Conservation (phyloP, 2,329 filamentous ascomycete genomes). For the Xylaria multiplex region DNA sequence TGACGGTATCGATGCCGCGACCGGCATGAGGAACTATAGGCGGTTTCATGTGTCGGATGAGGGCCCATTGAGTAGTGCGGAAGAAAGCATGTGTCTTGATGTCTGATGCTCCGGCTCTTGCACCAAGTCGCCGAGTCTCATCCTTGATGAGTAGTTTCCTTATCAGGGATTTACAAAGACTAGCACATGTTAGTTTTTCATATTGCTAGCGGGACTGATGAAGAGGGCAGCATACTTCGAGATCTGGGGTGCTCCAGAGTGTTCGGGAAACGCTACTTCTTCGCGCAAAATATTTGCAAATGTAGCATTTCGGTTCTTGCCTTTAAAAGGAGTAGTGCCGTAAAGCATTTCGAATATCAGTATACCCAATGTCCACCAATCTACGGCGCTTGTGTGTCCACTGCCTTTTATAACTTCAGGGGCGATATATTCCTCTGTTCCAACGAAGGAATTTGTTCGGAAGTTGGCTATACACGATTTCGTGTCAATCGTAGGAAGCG, state of each 20-base stretch:
- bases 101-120: slow-evolving; percentile 93
- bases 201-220: not conserved
- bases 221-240: slow-evolving; percentile 77
- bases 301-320: slow-evolving; percentile 97
- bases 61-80: slow-evolving; percentile 92
- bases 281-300: slow-evolving; percentile 97
- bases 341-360: slow-evolving; percentile 99
- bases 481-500: slow-evolving; percentile 95
- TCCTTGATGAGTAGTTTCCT: slow-evolving; percentile 98
- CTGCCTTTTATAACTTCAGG: slow-evolving; percentile 99
- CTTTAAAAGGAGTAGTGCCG: slow-evolving; percentile 98
- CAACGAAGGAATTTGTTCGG: slow-evolving; percentile 97
- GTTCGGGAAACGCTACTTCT: slow-evolving; percentile 95
- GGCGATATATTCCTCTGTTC: slow-evolving; percentile 98
- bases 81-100: slow-evolving; percentile 98
- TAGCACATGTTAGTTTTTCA: slow-evolving; percentile 51
- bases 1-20: slow-evolving; percentile 90
- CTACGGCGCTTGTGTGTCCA: slow-evolving; percentile 96
- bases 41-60: slow-evolving; percentile 97
- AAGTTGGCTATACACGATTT: slow-evolving; percentile 99
- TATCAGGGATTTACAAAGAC: slow-evolving; percentile 95
- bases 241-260: slow-evolving; percentile 82
- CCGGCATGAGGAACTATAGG: slow-evolving; percentile 95
- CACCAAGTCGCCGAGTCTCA: slow-evolving; percentile 90
- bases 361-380: slow-evolving; percentile 99